Evolutionary conservation across 768 basidiomycete genomes (phyloP).

Genomic region (Rhizopogon roseolus): DNA sequence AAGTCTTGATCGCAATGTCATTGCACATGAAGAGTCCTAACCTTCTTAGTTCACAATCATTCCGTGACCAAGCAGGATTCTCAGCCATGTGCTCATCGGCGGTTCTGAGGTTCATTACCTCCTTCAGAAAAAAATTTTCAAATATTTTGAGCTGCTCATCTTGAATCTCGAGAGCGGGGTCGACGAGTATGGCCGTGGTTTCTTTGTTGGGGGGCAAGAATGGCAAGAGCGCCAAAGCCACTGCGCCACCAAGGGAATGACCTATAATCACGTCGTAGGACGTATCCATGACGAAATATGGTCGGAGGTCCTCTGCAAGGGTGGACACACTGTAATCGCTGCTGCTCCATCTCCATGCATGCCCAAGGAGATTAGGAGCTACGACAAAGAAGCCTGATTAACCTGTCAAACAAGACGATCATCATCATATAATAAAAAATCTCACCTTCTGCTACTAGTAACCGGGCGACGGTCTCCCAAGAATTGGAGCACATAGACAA

Average conservation of each 20-base stretch:
- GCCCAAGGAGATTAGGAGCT: constrained; percentile 15
- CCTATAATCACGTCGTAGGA: constrained; percentile 14
- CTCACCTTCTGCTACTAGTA: constrained; percentile 13
- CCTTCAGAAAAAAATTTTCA: background rate
- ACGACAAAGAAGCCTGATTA: constrained; percentile 13
- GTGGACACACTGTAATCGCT: constrained; percentile 6
- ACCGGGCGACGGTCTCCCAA: constrained; percentile 12
- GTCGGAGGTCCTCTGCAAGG: constrained; percentile 9
- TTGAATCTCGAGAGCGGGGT: constrained; percentile 6
- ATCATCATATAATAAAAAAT: background rate
- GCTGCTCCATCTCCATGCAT: constrained; percentile 5
- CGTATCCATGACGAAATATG: constrained; percentile 6
- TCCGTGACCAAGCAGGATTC: constrained; percentile 14
- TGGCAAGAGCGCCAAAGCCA: constrained; percentile 10
- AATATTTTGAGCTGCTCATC: background rate
- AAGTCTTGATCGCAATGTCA: background rate
- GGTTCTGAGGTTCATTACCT: background rate
- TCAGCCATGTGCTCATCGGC: background rate
- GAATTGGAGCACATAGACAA: constrained; percentile 10
- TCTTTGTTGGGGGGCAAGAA: constrained; percentile 5
- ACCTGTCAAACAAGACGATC: background rate
- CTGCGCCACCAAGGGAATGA: constrained; percentile 15
- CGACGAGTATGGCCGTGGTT: constrained; percentile 6
- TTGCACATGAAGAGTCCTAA: constrained; percentile 5
- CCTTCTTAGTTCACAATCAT: constrained; percentile 3